Conservation (phyloP, 345 rosid species). For the Populus ilicifolia region DNA sequence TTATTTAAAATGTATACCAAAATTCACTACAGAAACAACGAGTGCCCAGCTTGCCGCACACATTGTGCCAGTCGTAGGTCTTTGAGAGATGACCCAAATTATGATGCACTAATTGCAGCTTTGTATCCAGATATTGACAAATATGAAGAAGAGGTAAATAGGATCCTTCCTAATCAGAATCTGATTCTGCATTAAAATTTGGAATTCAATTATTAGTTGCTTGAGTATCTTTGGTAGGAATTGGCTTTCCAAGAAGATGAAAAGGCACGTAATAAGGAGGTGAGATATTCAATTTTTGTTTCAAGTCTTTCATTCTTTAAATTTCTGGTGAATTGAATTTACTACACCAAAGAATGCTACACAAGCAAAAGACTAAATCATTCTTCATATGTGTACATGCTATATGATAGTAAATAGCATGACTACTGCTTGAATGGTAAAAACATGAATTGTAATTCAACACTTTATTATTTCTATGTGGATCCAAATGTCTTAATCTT, state of each 20-base stretch:
- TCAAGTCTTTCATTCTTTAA: neutral
- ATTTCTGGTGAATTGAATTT: neutral
- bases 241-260: slow-evolving; percentile 54
- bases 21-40: slow-evolving; percentile 60
- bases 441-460: neutral
- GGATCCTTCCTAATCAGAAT: slow-evolving; percentile 11
- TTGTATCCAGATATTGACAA: slow-evolving; percentile 62
- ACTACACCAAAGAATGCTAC: neutral
- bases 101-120: slow-evolving; percentile 73
- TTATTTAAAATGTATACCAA: slow-evolving; percentile 4
- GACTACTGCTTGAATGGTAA: neutral
- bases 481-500: neutral
- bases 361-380: neutral
- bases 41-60: slow-evolving; percentile 83
- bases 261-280: slow-evolving; percentile 49
- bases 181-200: slow-evolving; percentile 5
- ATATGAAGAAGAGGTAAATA: slow-evolving; percentile 61
- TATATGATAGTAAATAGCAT: neutral
- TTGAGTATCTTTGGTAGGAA: slow-evolving; percentile 34
- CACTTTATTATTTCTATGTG: neutral
- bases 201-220: slow-evolving; percentile 2
- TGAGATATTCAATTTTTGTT: slow-evolving; percentile 12
- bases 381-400: neutral
- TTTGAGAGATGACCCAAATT: slow-evolving; percentile 74
- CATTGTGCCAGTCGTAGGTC: slow-evolving; percentile 85